Evolutionary conservation across 225 moss, liverwort and hornwort genomes (phyloP), one percentile per base, ranked within the genome.

Genomic region (Asterella californica): DNA sequence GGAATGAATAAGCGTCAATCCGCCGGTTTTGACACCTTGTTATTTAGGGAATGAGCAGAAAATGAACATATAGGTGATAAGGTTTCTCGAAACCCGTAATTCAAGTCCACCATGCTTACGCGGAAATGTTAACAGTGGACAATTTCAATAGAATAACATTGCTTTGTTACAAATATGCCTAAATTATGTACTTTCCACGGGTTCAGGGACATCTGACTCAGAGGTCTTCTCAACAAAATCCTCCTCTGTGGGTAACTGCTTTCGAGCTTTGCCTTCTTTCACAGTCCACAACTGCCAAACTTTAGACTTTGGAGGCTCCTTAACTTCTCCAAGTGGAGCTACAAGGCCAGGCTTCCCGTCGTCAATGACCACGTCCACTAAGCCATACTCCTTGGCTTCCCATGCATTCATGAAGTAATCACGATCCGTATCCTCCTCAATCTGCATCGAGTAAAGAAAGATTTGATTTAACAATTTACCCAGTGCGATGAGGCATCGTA

Each of bases 341-440:
- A 97, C 92, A 12, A 97, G 78, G 54, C 89, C 89, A 25, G 97
- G 93, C 63, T 97, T 92, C 66, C 94, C 94, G 78, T 97, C 94
- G 63, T 93, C 94, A 33, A 97, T 92, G 6, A 97, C 94, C 1
- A 73, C 81, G 75, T 97, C 97, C 67, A 97, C 97, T 72, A 97
- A 76, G 42, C 97, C 97, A 65, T 97, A 97, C 75, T 93, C 93
- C 84, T 85, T 79, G 5, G 93, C 97, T 86, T 94, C 86, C 97
- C 97, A 97, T 27, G 97, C 84, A 76, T 90, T 92, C 92, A 97
- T 89, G 77, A 97, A 97, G 59, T 94, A 90, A 49, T 97, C 97
- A 37, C 97, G 85, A 36, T 97, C 97, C 10, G 97, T 97, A 34
- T 97, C 97, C 22, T 69, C 81, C 79, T 97, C 97, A 50, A 97